Evolutionary conservation across 78 protist genomes (phyloP), one percentile per base, ranked within the genome.

Genomic region (Dictyostelium brefeldianum): DNA sequence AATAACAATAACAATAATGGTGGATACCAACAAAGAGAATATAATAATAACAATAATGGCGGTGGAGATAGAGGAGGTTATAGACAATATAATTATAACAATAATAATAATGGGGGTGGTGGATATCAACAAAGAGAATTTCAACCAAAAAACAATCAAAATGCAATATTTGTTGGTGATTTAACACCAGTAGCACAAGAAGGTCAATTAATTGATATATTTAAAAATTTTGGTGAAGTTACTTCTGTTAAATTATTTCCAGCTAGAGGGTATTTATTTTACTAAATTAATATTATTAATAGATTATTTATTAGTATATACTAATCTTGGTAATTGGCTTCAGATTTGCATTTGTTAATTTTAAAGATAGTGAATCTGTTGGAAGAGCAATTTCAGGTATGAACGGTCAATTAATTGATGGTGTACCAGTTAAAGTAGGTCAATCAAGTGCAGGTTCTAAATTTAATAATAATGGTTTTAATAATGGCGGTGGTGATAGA

Each of bases 241-340:
- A 25, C 27, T 15, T 65, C 89, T 51, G 31, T 81, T 11, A 81
- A 53, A 51, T 17, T 81, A 65, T 81, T 81, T 48, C 79, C 57
- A 29, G 64, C 70, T 7, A 81, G 89, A 81, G 89, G 89, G 89
- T 81, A 81, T 20, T 65, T 50, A n/a, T n/a, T n/a, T n/a, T n/a
- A n/a, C 4, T 74, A 9, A 20, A 22, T 47, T 20, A 14, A 25
- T n/a, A n/a, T n/a, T n/a, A n/a, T n/a, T n/a, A n/a, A n/a, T n/a
- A n/a, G n/a, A n/a, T n/a, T n/a, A n/a, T n/a, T n/a, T n/a, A n/a
- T n/a, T n/a, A n/a, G n/a, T n/a, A n/a, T n/a, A n/a, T n/a, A n/a
- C n/a, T n/a, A n/a, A n/a, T n/a, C n/a, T n/a, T n/a, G n/a, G n/a
- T n/a, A n/a, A n/a, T n/a, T n/a, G n/a, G n/a, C n/a, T n/a, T n/a